A percentile compares a stretch with the other conserved stretches of the same genome.
Evolutionary conservation across 2,329 filamentous ascomycete genomes (phyloP).

Genomic region (Cordyceps sp.): DNA sequence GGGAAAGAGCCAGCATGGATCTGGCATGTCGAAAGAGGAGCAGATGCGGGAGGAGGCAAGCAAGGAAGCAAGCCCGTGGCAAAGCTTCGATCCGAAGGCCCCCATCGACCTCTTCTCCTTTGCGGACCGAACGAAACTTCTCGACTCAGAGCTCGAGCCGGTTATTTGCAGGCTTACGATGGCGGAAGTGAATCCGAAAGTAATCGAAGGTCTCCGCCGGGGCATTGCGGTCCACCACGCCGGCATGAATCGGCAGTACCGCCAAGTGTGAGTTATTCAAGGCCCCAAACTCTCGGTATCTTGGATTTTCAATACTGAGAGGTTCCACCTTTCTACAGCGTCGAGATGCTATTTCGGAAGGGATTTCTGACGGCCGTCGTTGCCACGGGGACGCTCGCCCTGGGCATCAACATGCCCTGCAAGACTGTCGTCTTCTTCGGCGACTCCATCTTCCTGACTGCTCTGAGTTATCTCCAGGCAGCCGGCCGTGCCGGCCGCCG

Average conservation of each 20-base stretch:
- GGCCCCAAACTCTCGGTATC: not conserved
- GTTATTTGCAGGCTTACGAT: conserved; percentile 33
- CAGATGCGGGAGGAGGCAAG: conserved; percentile 37
- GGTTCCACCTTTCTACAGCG: no score
- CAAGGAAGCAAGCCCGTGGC: conserved; percentile 38
- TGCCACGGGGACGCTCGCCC: conserved; percentile 57
- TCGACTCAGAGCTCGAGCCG: conserved; percentile 38
- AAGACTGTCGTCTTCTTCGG: conserved; percentile 66
- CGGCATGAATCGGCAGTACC: conserved; percentile 63
- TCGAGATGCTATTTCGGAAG: conserved; percentile 59
- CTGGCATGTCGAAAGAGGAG: conserved; percentile 34
- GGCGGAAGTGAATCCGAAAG: conserved; percentile 24
- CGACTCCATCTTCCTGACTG: conserved; percentile 56
- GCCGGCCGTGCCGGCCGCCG: conserved; percentile 64
- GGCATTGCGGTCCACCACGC: conserved; percentile 67
- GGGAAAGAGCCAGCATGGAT: not conserved
- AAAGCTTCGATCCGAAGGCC: conserved; percentile 49
- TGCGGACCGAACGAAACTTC: conserved; percentile 42
- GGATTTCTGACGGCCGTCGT: conserved; percentile 56
- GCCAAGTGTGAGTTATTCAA: conserved; percentile 35
- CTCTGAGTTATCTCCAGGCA: conserved; percentile 61
- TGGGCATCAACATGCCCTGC: conserved; percentile 75
- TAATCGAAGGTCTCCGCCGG: conserved; percentile 45
- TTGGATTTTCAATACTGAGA: no score
- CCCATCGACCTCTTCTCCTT: conserved; percentile 50